Percentiles rank a stretch among this genome's conserved stretches.
Conservation (phyloP, 1,284 basidiomycete species). For the Mycosarcoma maydis region DNA sequence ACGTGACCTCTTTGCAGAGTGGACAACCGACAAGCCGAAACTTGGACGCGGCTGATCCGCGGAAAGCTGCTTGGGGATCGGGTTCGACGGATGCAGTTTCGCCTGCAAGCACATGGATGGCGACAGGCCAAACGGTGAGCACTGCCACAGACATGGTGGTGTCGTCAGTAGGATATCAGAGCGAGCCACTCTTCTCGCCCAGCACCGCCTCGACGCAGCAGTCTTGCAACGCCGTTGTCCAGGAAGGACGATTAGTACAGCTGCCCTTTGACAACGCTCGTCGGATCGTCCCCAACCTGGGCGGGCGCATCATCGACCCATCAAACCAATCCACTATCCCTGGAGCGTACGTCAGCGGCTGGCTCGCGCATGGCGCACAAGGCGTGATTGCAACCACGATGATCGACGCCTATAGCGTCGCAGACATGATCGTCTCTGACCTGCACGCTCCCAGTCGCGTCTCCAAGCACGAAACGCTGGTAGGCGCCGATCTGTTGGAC, state of each 20-base stretch:
- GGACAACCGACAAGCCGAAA: conserved; percentile 19
- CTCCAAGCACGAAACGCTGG: neutral
- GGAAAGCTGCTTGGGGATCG: conserved; percentile 32
- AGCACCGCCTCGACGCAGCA: neutral
- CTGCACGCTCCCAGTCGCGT: conserved; percentile 6
- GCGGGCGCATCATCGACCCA: conserved; percentile 65
- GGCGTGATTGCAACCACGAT: conserved; percentile 94
- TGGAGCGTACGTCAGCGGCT: conserved; percentile 89
- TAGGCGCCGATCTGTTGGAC: conserved; percentile 17
- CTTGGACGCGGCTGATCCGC: conserved; percentile 32
- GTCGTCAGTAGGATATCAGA: conserved; percentile 86
- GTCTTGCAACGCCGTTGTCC: neutral
- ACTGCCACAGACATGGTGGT: conserved; percentile 81
- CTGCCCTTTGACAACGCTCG: conserved; percentile 34
- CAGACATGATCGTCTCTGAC: conserved; percentile 77
- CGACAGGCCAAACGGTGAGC: conserved; percentile 73
- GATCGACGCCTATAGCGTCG: conserved; percentile 86
- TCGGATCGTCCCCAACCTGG: conserved; percentile 39
- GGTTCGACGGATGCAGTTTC: conserved; percentile 8
- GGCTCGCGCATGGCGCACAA: conserved; percentile 89
- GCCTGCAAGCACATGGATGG: conserved; percentile 2
- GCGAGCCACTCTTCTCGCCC: conserved; percentile 71
- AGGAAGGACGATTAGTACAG: conserved; percentile 9
- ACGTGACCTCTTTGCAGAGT: conserved; percentile 35
- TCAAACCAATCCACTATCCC: conserved; percentile 62